Evolutionary conservation across 805 yeast genomes (phyloP), one percentile per base, ranked within the genome.

Genomic region (Torulaspora franciscae): DNA sequence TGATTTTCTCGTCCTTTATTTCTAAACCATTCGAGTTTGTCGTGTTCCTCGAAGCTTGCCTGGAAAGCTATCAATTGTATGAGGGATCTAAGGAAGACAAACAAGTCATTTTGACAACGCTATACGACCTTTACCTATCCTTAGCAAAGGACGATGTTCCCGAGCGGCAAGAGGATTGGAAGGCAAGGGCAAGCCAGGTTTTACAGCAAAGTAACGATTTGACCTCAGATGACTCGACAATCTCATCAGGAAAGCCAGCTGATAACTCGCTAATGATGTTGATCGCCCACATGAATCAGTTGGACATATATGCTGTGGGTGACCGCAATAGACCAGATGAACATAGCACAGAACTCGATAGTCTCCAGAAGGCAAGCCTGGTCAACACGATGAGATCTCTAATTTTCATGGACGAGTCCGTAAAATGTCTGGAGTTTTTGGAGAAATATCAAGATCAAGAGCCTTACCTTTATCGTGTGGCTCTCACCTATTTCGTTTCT

Each of bases 1-100:
- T 91, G 32, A 85, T 91, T 1, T 93, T 88, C 59, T 81, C 91
- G 2, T 80, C 95, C 1, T 93, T 93, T 62, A 79, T 85, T n/a
- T 77, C 82, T 52, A 87, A 85, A 59, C 89, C 93, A 0, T 77
- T 81, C 57, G 93, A 90, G 58, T 91, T 93, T 72, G 93, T 90
- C 22, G 85, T 86, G 6, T 93, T 93, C 51, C 65, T 93, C 45
- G 99, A 93, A 61, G 97, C 98, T 0, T 88, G 96, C 55, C 66
- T 89, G 11, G 86, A 83, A 54, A 74, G 85, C 9, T 85, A 85
- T 58, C 89, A 83, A 44, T 75, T 74, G 45, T 85, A 81, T 57
- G 93, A 85, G 42, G 91, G 93, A 0, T 65, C 64, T 35, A 64
- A 60, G 40, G 77, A 76, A 49, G 96, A 91, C 56, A 79, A 81